Evolutionary conservation across 306 rosid genomes (phyloP).

Genomic region (Mimosa bimucronata): DNA sequence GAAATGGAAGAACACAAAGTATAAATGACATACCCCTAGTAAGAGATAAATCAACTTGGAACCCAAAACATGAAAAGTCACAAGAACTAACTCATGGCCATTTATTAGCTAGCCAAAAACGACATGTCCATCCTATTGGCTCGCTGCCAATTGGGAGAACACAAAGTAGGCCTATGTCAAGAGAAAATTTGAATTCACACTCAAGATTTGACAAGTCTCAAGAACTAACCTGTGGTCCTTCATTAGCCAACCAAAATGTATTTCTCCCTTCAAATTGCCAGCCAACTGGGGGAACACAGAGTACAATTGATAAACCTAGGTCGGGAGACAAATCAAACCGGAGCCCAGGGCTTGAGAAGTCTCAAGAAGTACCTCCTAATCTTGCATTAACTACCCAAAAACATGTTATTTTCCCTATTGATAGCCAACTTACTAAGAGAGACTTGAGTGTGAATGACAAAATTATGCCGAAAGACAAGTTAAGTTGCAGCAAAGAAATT

Average conservation of each 20-base stretch:
- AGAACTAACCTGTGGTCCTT: conserved; percentile 71
- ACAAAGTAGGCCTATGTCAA: conserved; percentile 14
- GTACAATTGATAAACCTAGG: conserved; percentile 45
- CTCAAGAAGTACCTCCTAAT: conserved; percentile 61
- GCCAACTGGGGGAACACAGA: conserved; percentile 42
- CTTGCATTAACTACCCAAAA: conserved; percentile 38
- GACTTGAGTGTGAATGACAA: conserved; percentile 46
- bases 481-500: conserved; percentile 47
- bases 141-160: neutral
- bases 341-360: conserved; percentile 53
- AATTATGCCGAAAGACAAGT: conserved; percentile 42
- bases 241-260: conserved; percentile 4
- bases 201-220: conserved; percentile 48
- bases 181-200: conserved; percentile 47
- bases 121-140: neutral
- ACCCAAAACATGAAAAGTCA: conserved; percentile 50
- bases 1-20: conserved; percentile 45
- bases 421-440: neutral
- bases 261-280: conserved; percentile 41
- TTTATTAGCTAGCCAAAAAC: conserved; percentile 8
- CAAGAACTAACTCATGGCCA: conserved; percentile 71
- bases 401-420: too few relatives aligned
- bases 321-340: conserved; percentile 43
- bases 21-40: conserved; percentile 45
- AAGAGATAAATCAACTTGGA: conserved; percentile 49